Percentiles rank a stretch among this genome's conserved stretches.
Conservation (phyloP, 2,329 filamentous ascomycete genomes). For the Pseudogymnoascus sp. region DNA sequence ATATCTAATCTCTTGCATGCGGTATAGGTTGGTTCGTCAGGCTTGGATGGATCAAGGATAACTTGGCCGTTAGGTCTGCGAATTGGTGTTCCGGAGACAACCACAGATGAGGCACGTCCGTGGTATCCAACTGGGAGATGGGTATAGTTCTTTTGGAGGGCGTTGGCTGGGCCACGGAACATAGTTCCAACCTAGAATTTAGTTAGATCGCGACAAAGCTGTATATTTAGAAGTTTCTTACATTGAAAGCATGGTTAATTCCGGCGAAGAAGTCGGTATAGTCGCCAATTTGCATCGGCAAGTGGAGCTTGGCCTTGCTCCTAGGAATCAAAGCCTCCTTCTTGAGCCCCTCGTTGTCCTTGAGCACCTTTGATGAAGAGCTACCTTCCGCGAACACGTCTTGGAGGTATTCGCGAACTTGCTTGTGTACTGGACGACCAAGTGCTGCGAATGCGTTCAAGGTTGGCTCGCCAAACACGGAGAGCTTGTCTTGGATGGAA, state of each 20-base stretch:
- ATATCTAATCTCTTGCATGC: slow-evolving; percentile 64
- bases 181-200: slow-evolving; percentile 47
- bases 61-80: slow-evolving; percentile 70
- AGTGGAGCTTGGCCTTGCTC: slow-evolving; percentile 52
- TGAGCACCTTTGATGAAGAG: slow-evolving; percentile 50
- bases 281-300: slow-evolving; percentile 72
- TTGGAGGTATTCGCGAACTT: slow-evolving; percentile 63
- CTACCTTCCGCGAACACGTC: slow-evolving; percentile 54
- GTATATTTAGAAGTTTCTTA: slow-evolving; percentile 12
- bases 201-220: slow-evolving; percentile 11
- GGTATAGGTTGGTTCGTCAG: slow-evolving; percentile 54
- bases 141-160: slow-evolving; percentile 73
- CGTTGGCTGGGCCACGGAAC: slow-evolving; percentile 64
- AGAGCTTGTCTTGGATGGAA: slow-evolving; percentile 41
- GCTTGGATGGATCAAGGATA: slow-evolving; percentile 51
- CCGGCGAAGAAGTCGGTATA: slow-evolving; percentile 85
- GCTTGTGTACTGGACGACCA: slow-evolving; percentile 56
- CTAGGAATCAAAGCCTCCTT: slow-evolving; percentile 51
- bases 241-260: slow-evolving; percentile 65
- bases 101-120: slow-evolving; percentile 66
- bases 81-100: slow-evolving; percentile 65
- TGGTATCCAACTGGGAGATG: slow-evolving; percentile 78
- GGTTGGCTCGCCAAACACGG: slow-evolving; percentile 55
- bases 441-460: slow-evolving; percentile 68
- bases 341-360: slow-evolving; percentile 51